These are phyloP conservation scores for Pichia sorboxylosa DNA, from an alignment of 1,139 yeast genomes.

Conservation along the genomic window DNA sequence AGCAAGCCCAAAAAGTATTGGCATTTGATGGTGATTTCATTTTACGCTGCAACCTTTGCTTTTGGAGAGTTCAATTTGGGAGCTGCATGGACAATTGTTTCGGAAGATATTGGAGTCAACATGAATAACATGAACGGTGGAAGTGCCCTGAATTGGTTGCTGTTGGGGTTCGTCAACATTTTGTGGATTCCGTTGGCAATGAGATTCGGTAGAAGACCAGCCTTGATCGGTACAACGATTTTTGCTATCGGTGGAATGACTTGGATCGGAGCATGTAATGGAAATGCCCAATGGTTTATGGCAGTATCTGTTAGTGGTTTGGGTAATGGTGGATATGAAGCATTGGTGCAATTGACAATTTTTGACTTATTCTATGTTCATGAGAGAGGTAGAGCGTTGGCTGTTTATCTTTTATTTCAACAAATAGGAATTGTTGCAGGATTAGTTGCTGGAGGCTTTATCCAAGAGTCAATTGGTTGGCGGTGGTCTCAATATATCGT, in stretches of 20 bases:
- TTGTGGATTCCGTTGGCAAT: conserved; percentile 15
- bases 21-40: conserved; percentile 11
- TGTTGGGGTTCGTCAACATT: conserved; percentile 13
- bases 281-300: conserved; percentile 12
- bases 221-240: conserved; percentile 9
- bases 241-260: conserved; percentile 8
- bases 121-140: conserved; percentile 14
- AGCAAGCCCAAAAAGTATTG: conserved; percentile 9
- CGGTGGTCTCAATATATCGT: conserved; percentile 13
- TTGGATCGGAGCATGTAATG: conserved; percentile 12
- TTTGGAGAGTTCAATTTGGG: conserved; percentile 15
- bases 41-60: conserved; percentile 14
- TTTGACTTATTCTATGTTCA: conserved; percentile 12
- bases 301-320: conserved; percentile 9
- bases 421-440: conserved; percentile 13
- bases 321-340: conserved; percentile 14
- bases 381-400: conserved; percentile 13
- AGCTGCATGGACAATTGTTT: conserved; percentile 14
- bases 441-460: conserved; percentile 12
- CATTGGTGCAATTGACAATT: conserved; percentile 11
- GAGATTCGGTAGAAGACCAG: conserved; percentile 13
- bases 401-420: conserved; percentile 12
- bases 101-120: conserved; percentile 12
- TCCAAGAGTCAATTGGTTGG: conserved; percentile 12
- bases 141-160: conserved; percentile 12